Evolutionary conservation across 805 yeast species (phyloP).

Genomic region (Candida nemodendra): DNA sequence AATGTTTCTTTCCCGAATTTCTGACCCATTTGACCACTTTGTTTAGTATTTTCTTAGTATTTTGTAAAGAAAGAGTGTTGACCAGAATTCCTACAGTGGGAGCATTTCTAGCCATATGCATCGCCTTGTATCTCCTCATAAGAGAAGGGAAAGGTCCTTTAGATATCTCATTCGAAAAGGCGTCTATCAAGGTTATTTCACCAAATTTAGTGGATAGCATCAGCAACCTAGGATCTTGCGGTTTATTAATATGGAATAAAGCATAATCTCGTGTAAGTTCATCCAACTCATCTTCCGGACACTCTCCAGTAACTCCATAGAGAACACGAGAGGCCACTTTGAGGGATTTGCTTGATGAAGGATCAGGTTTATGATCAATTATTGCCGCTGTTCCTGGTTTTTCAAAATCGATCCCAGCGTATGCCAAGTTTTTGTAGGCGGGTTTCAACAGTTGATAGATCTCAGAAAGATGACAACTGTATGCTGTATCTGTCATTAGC

Average conservation of each 20-base stretch:
- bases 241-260: slow-evolving; percentile 68
- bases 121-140: slow-evolving; percentile 77
- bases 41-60: slow-evolving; percentile 67
- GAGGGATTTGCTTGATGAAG: slow-evolving; percentile 7
- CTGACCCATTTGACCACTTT: slow-evolving; percentile 59
- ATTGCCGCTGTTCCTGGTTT: slow-evolving; percentile 24
- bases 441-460: slow-evolving; percentile 37
- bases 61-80: slow-evolving; percentile 80
- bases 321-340: slow-evolving; percentile 34
- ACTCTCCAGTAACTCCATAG: slow-evolving; percentile 24
- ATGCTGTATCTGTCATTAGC: slow-evolving; percentile 75
- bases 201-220: slow-evolving; percentile 71
- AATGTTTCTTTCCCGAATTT: slow-evolving; percentile 84
- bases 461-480: slow-evolving; percentile 43
- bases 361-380: slow-evolving; percentile 22
- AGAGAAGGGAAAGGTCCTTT: slow-evolving; percentile 75
- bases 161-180: slow-evolving; percentile 31
- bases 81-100: slow-evolving; percentile 90
- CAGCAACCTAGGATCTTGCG: slow-evolving; percentile 76
- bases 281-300: slow-evolving; percentile 31
- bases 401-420: slow-evolving; percentile 39
- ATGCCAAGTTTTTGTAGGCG: slow-evolving; percentile 36
- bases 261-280: slow-evolving; percentile 44
- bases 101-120: slow-evolving; percentile 88
- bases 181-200: slow-evolving; percentile 50